phyloP scores from a whole-genome alignment of 2,329 filamentous ascomycete species.

The Daldinia sp. region DNA sequence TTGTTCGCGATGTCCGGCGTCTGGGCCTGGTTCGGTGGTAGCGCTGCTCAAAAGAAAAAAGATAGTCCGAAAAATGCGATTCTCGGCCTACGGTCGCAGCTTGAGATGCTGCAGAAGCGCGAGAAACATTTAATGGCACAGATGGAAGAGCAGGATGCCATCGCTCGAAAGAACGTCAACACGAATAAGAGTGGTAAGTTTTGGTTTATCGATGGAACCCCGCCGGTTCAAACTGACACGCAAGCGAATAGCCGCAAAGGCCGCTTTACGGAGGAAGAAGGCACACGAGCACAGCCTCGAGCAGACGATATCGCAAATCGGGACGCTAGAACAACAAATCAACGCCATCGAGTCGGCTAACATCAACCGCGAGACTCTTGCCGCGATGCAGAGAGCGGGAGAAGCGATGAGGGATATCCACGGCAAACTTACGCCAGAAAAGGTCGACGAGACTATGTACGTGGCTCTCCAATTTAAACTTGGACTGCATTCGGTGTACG shows the following conservation, averaged over 20 bases:
- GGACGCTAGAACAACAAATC: constrained; percentile 93
- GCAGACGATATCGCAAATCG: constrained; percentile 88
- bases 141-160: constrained; percentile 89
- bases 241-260: constrained; percentile 76
- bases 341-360: constrained; percentile 97
- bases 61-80: constrained; percentile 98
- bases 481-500: neutral
- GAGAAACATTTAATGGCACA: constrained; percentile 90
- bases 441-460: constrained; percentile 95
- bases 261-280: constrained; percentile 93
- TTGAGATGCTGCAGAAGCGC: constrained; percentile 97
- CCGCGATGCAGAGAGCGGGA: constrained; percentile 91
- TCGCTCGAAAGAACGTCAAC: constrained; percentile 87
- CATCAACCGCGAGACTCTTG: constrained; percentile 96
- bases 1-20: constrained; percentile 66
- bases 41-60: constrained; percentile 83
- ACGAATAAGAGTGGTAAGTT: constrained; percentile 88
- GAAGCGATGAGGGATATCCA: constrained; percentile 94
- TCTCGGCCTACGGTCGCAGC: constrained; percentile 82
- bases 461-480: constrained; percentile 49
- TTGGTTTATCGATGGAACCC: constrained; percentile 5
- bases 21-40: constrained; percentile 93
- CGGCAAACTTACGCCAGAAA: constrained; percentile 87
- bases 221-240: constrained; percentile 33
- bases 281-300: constrained; percentile 89